These are phyloP conservation scores for Tillandsia leiboldiana DNA, from an alignment of 176 grass and related monocot genomes.

Conservation along the genomic window DNA sequence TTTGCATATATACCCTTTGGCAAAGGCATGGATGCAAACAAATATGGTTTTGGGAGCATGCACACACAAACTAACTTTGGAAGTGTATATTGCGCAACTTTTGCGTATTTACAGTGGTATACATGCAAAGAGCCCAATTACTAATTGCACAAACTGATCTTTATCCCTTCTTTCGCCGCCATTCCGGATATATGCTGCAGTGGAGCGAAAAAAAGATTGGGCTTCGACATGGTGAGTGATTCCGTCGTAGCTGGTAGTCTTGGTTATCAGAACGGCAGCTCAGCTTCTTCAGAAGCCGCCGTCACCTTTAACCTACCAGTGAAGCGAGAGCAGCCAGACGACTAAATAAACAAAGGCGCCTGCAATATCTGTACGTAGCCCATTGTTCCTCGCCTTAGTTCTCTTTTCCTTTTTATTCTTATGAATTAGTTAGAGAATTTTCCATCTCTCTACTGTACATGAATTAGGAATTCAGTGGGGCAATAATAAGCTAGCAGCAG, in stretches of 20 bases:
- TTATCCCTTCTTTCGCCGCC: background rate
- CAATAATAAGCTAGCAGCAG: conserved; percentile 17
- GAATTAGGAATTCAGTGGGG: conserved; percentile 26
- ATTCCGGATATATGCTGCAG: conserved; percentile 35
- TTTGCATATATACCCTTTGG: no score
- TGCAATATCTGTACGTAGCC: conserved; percentile 35
- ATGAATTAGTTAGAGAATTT: conserved; percentile 39
- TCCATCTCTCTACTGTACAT: conserved; percentile 39
- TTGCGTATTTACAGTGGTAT: conserved; percentile 5
- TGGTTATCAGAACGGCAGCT: conserved; percentile 48
- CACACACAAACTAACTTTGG: no score
- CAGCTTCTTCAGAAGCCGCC: conserved; percentile 35
- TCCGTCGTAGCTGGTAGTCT: conserved; percentile 76
- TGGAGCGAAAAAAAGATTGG: conserved; percentile 65
- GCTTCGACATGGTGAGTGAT: conserved; percentile 85
- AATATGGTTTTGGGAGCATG: no score
- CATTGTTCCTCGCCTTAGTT: conserved; percentile 12
- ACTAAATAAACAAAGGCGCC: conserved; percentile 26
- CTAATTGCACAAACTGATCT: conserved; percentile 5
- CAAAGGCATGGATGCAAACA: no score
- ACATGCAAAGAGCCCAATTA: background rate
- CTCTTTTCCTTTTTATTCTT: conserved; percentile 23
- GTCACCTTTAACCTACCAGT: conserved; percentile 39
- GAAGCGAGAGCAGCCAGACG: conserved; percentile 48
- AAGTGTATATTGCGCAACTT: no score